These are phyloP conservation scores for Posidonia oceanica DNA, from an alignment of 116 monocot species.

Conservation along the genomic window DNA sequence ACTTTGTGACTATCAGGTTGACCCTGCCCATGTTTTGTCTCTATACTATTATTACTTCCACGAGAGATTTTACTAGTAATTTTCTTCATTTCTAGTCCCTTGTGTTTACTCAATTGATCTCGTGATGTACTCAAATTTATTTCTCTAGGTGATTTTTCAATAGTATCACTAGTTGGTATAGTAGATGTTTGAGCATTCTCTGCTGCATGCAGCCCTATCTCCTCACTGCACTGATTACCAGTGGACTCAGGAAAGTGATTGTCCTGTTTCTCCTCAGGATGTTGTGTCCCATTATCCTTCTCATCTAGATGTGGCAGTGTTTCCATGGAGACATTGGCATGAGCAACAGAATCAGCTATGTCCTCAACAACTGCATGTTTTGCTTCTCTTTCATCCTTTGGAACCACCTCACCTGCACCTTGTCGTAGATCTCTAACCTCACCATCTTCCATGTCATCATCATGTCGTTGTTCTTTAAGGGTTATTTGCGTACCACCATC, in stretches of 20 bases:
- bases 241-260: background rate
- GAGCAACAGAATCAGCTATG: background rate
- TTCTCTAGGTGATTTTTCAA: background rate
- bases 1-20: background rate
- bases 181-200: background rate
- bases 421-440: slow-evolving; percentile 1
- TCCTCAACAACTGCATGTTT: background rate
- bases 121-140: background rate
- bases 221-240: background rate
- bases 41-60: background rate
- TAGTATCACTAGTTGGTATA: background rate
- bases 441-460: slow-evolving; percentile 7
- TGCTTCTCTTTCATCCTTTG: background rate
- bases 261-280: background rate
- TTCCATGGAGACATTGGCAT: background rate
- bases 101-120: background rate
- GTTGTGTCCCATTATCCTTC: background rate
- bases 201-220: background rate
- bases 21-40: background rate
- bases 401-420: background rate
- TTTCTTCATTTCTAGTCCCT: background rate
- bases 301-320: background rate
- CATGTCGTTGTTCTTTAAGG: background rate
- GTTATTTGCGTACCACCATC: background rate
- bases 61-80: background rate